Evolutionary conservation across 805 yeast genomes (phyloP).

Genomic region (Blastobotrys terrestris): DNA sequence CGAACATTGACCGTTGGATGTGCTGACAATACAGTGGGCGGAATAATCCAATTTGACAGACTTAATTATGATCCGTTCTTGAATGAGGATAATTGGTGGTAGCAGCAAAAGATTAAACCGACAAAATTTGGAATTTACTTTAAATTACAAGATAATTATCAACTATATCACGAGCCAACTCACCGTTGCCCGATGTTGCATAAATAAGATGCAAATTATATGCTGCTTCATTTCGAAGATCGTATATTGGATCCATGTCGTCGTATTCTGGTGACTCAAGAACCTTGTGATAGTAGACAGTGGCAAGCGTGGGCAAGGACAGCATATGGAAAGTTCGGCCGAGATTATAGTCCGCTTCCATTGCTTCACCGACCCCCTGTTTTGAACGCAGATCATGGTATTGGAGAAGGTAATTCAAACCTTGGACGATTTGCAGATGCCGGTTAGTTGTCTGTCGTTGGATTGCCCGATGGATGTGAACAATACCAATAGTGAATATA

Average conservation of each 20-base stretch:
- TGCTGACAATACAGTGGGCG: slow-evolving; percentile 52
- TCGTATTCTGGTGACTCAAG: slow-evolving; percentile 32
- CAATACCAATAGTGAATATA: slow-evolving; percentile 65
- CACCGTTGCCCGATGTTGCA: slow-evolving; percentile 64
- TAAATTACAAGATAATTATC: slow-evolving; percentile 55
- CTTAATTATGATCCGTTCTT: not conserved
- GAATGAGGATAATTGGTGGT: not conserved
- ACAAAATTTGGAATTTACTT: slow-evolving; percentile 3
- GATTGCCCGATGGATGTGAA: slow-evolving; percentile 84
- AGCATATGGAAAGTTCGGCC: slow-evolving; percentile 82
- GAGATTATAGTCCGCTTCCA: slow-evolving; percentile 76
- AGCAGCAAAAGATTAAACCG: not conserved
- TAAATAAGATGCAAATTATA: slow-evolving; percentile 76
- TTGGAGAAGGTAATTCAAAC: slow-evolving; percentile 68
- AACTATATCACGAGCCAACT: slow-evolving; percentile 57
- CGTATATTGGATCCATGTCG: slow-evolving; percentile 42
- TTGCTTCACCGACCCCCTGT: slow-evolving; percentile 41
- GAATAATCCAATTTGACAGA: slow-evolving; percentile 43
- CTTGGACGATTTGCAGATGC: slow-evolving; percentile 83
- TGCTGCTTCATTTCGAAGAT: slow-evolving; percentile 73
- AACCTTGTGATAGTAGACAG: slow-evolving; percentile 66
- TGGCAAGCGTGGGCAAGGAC: slow-evolving; percentile 70
- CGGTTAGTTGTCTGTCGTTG: slow-evolving; percentile 83
- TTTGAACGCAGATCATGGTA: slow-evolving; percentile 49
- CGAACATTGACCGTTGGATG: slow-evolving; percentile 49